phyloP scores from a whole-genome alignment of 805 yeast genomes.

The Pichia paraexigua region DNA sequence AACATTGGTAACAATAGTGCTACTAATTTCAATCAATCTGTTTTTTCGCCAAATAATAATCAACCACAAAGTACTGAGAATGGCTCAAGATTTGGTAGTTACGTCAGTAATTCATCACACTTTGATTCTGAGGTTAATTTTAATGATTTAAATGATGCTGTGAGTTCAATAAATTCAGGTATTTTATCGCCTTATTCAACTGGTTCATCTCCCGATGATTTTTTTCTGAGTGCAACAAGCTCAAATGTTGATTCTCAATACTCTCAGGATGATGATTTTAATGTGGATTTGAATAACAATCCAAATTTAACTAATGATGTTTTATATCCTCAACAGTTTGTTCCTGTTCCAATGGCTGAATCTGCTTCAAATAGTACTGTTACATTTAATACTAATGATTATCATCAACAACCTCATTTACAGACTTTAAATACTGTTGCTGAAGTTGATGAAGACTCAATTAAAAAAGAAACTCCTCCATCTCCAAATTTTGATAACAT shows the following conservation, averaged over 20 bases:
- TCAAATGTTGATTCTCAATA: constrained; percentile 14
- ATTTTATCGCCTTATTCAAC: constrained; percentile 29
- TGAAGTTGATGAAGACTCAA: constrained; percentile 12
- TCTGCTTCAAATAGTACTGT: constrained; percentile 25
- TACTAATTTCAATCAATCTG: background rate
- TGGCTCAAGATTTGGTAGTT: constrained; percentile 15
- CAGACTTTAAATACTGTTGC: constrained; percentile 10
- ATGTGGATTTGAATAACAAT: constrained; percentile 5
- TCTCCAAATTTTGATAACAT: constrained; percentile 6
- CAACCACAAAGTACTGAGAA: background rate
- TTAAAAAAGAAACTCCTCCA: constrained; percentile 5
- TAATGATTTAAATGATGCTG: constrained; percentile 26
- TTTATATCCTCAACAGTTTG: constrained; percentile 11
- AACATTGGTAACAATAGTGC: constrained; percentile 1
- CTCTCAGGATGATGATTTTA: constrained; percentile 10
- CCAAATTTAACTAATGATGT: constrained; percentile 8
- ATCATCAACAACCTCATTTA: constrained; percentile 3
- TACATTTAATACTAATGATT: constrained; percentile 18
- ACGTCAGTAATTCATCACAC: constrained; percentile 15
- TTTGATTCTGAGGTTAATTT: constrained; percentile 23
- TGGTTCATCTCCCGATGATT: constrained; percentile 32
- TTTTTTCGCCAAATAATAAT: background rate
- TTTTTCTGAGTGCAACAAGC: constrained; percentile 19
- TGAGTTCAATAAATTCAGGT: constrained; percentile 23
- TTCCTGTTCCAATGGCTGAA: constrained; percentile 24